Base-by-base conservation (phyloP, 768 basidiomycete genomes). In the Trametes coccinea region DNA sequence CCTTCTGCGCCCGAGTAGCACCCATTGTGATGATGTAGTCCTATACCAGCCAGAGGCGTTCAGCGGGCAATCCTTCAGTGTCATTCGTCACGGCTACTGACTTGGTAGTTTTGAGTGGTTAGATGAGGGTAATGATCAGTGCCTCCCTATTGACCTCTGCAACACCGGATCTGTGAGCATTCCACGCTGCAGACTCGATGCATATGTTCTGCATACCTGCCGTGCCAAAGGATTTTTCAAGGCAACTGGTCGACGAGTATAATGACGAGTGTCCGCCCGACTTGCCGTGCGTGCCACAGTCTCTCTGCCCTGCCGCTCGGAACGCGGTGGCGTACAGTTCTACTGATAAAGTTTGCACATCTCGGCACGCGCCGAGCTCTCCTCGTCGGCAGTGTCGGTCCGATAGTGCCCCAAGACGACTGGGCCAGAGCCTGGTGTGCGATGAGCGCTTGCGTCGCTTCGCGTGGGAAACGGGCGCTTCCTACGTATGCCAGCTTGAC, bases 161-260 rank as follows among this genome's bases (percentile, higher is more conserved):
- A 39, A 16, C 14, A 52, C n/a, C 66, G 5, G 27, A 33, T 73
- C 44, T 71, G 69, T 37, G 2, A 30, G 41, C 41, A 43, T n/a
- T 14, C 41, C 5, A 13, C 41, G 8, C 29, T 48, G 13, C 16
- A 29, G 4, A 1, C 11, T n/a, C 8, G 45, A 8, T 13, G 8
- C 14, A 22, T 13, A 7, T 3, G 5, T 16, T 29, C n/a, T 8
- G 77, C 80, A 44, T 73, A 88, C 90, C 89, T 80, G 76, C 77
- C 72, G 90, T 91, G 90, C 80, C 91, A 93, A 92, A 79, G 92
- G 92, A 92, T 93, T 82, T 93, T 93, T 93, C 87, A 93, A 93
- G 92, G 90, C 90, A 80, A 74, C 75, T 74, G 74, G 70, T 72
- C 67, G 65, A 58, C 37, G 54, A 47, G 48, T 61, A 59, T 56